Base-by-base conservation (phyloP, 2,329 filamentous ascomycete species). In the Trichophyton verrucosum region DNA sequence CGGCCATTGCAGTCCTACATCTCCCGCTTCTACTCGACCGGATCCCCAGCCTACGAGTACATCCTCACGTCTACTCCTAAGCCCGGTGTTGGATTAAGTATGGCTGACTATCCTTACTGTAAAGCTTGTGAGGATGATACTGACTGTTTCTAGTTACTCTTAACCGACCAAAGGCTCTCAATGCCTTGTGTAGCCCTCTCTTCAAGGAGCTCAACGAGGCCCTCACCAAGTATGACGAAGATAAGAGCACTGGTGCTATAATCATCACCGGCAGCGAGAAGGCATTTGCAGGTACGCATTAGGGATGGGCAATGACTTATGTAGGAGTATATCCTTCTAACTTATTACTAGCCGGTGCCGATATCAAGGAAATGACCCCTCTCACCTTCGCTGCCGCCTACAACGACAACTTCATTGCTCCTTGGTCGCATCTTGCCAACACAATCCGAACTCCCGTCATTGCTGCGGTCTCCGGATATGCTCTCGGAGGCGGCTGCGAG, bases 301-400 rank as follows among this genome's bases (percentile, higher is more conserved):
- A 42, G 1, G 3, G 3, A 47, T 24, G 3, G 46, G 13, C 4
- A 6, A 58, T 24, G 44, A 7, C 49, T 30, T 40, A 40, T 27
- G 24, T 57, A 38, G 17, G 38, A 3, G 13, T 40, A 56, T 6
- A n/a, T 57, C 38, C n/a, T 9, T 15, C 46, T 57, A 49, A 40
- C 62, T 62, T 44, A 49, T 33, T 51, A 42, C 59, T 69, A 72
- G 92, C 94, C 51, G 94, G 94, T 58, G 94, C 94, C 63, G 94
- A 99, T 75, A 99, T 99, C 79, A 97, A 97, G 76, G 94, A 99
- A 77, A 99, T 99, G 94, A 88, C 90, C 33, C 86, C 90, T 63
- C 84, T 96, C 44, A 91, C 86, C 60, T 99, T 99, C 77, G 83
- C 88, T 64, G 80, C 86, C 65, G 92, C 94, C 44, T 97, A 96